Evolutionary conservation across 495 filamentous ascomycete genomes (phyloP), one percentile per base, ranked within the genome.

Genomic region (Penicillium paxilli): DNA sequence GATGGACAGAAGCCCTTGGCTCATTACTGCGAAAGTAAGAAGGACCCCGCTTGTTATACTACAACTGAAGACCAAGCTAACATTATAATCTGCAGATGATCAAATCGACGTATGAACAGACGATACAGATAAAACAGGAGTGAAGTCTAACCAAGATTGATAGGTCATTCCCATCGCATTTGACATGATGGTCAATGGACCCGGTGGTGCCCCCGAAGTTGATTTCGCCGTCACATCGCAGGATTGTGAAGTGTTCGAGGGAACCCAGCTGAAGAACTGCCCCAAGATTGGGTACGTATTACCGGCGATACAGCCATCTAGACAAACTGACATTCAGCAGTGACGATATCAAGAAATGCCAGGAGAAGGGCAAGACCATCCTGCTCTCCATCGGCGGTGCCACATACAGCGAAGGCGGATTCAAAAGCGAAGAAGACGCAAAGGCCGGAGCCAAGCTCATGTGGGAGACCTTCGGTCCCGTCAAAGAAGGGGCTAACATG

Each of bases 351-450:
- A 70, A 70, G 41, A 71, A 71, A 7, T 92, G 88, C 71, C 87
- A 92, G 62, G 30, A 66, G 4, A 65, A 75, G 45, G 83, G 82
- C 42, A 90, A 89, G 64, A 85, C 80, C 0, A 80, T 92, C 54
- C 64, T 90, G 23, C 64, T 91, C 4, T 88, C 84, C 25, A 77
- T 90, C 42, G 85, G 87, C 37, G 87, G 87, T 17, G 79, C 80
- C 11, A 82, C 75, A 2, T 86, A 86, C 62, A 78, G 70, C 46
- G 81, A 86, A 55, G 81, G 82, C 52, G 82, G 82, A 32, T 87
- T 91, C 72, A 59, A 70, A 14, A 80, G 75, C 14, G 61, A 74
- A 11, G 45, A 63, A 11, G 73, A 80, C 12, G 87, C 88, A 8
- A 67, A 67, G 38, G 53, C 67, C 1, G 79, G 82, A n/a, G 88